Base-by-base conservation (phyloP, 371 early-diverging fungal genomes). In the Smittium culicis region DNA sequence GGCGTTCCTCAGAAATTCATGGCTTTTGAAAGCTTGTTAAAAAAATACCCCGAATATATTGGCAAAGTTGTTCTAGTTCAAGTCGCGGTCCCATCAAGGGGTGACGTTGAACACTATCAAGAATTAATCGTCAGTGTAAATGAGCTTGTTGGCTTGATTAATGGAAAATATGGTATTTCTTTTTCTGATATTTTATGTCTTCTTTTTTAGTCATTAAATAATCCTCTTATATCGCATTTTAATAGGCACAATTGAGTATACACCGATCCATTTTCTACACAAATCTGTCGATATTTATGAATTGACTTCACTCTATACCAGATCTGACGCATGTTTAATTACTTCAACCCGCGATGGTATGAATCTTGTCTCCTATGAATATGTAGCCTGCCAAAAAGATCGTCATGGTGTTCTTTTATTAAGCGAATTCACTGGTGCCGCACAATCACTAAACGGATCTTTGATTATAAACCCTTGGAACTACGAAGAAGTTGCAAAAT, bases 321-420 rank as follows among this genome's bases (percentile, higher is more conserved):
- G 91, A 8, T 84, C 96, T 0, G 99, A 99, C 79, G 95, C 89
- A 17, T 96, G 99, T 71, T 76, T 99, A 55, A 89, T 99, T 27
- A 92, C 99, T 33, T 96, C 96, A 30, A 92, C 99, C 1, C 86
- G 98, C 54, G 99, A 99, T 78, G 99, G 99, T 64, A 99, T 99
- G 99, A 99, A 99, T 80, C 75, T 99, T 70, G 99, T 96, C 33
- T 90, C 94, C 29, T 88, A 98, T 77, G 99, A 99, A 80, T 99
- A 98, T 76, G 91, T 99, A 70, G 90, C 95, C 17, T 92, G 91
- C 70, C 99, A 98, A 76, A 85, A 90, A 72, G 79, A 80, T 35
- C 86, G 83, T 34, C 90, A 98, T 71, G 99, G 99, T 62, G 94
- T 93, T 5, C 80, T 99, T 70, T 89, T 99, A 64, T 85, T 99